Evolutionary conservation across 148 eudicot genomes (phyloP).

Genomic region (Persicaria tinctoria): DNA sequence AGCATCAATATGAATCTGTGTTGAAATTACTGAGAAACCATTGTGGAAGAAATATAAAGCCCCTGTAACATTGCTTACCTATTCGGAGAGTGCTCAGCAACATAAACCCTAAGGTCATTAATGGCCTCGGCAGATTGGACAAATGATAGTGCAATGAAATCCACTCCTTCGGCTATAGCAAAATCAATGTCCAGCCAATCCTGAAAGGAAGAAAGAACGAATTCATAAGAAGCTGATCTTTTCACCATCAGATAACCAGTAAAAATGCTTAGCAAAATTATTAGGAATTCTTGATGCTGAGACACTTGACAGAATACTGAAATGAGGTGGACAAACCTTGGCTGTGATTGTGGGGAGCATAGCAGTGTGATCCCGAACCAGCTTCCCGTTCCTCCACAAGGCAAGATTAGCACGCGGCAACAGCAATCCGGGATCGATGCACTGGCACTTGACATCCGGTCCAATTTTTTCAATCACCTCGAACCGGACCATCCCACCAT

Average conservation of each 20-base stretch:
- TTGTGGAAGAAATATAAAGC: neutral
- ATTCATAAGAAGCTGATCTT: neutral
- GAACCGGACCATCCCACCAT: conserved; percentile 89
- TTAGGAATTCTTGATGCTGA: neutral
- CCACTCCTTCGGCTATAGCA: conserved; percentile 91
- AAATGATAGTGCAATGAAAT: conserved; percentile 90
- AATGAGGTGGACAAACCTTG: conserved; percentile 34
- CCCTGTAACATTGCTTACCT: conserved; percentile 2
- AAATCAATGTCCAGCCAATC: conserved; percentile 98
- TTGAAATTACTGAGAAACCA: neutral
- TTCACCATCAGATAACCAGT: neutral
- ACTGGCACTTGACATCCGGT: conserved; percentile 61
- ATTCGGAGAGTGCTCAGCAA: conserved; percentile 69
- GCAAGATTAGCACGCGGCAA: conserved; percentile 77
- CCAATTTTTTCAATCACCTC: conserved; percentile 65
- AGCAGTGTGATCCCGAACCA: conserved; percentile 41
- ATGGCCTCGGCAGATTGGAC: conserved; percentile 94
- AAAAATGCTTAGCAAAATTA: neutral
- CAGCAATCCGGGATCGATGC: conserved; percentile 69
- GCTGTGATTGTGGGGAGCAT: conserved; percentile 73
- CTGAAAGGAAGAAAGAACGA: conserved; percentile 31
- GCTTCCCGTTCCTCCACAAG: conserved; percentile 73
- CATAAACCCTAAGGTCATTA: conserved; percentile 78
- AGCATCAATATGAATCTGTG: neutral
- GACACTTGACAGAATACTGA: neutral